Percentiles rank a stretch among this genome's conserved stretches.
Conservation (phyloP, 495 filamentous ascomycete genomes). For the Pseudomonodictys pantanalensis region DNA sequence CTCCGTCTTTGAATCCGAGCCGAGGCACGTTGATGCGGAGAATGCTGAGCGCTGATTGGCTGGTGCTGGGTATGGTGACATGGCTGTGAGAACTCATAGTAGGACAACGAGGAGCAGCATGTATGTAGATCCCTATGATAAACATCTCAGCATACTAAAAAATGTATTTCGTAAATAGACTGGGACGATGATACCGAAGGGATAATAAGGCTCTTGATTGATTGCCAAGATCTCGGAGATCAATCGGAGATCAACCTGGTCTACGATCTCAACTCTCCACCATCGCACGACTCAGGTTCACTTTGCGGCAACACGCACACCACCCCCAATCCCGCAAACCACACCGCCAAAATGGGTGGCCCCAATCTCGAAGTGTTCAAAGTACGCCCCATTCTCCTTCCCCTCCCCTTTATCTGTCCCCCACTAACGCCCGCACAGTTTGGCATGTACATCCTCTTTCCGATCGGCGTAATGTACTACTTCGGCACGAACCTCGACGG, state of each 20-base stretch:
- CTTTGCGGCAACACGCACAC: neutral
- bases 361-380: slow-evolving; percentile 96
- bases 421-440: slow-evolving; percentile 57
- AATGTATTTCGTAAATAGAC: no score
- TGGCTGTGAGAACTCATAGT: no score
- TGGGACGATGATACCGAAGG: no score
- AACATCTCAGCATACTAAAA: no score
- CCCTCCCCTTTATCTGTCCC: slow-evolving; percentile 4
- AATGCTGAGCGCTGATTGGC: neutral
- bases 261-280: neutral
- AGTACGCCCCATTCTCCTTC: slow-evolving; percentile 48
- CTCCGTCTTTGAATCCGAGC: no score
- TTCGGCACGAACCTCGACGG: slow-evolving; percentile 97
- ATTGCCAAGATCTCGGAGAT: no score
- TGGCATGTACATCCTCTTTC: slow-evolving; percentile 97
- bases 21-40: slow-evolving; percentile 14
- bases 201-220: no score
- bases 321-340: neutral
- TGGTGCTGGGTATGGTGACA: neutral
- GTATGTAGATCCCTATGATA: no score
- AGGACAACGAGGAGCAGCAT: no score
- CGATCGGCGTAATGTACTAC: slow-evolving; percentile 99
- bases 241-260: no score
- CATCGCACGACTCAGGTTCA: neutral
- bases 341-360: slow-evolving; percentile 59